These are phyloP conservation scores for Haemoproteus tartakovskyi DNA, from an alignment of 169 alveolate genomes.

Conservation along the genomic window DNA sequence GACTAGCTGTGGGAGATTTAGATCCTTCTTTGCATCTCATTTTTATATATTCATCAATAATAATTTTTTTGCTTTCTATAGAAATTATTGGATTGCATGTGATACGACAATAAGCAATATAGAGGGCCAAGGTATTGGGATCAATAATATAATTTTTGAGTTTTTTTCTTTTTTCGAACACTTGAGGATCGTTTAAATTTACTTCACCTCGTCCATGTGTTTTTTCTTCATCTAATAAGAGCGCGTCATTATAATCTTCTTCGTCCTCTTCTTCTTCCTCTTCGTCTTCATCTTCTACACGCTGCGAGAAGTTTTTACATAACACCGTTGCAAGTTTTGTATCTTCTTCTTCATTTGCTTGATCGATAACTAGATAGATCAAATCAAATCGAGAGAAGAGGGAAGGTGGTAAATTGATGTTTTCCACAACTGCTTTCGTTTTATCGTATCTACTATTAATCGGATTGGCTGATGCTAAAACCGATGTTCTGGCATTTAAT, in stretches of 20 bases:
- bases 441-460: constrained; percentile 94
- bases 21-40: constrained; percentile 87
- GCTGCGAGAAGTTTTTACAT: constrained; percentile 69
- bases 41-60: constrained; percentile 86
- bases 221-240: constrained; percentile 13
- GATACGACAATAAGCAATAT: constrained; percentile 90
- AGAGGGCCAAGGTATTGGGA: constrained; percentile 77
- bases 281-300: constrained; percentile 68
- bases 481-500: constrained; percentile 95
- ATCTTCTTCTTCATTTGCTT: constrained; percentile 84
- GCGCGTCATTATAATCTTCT: constrained; percentile 39
- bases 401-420: constrained; percentile 97
- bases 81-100: constrained; percentile 89
- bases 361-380: constrained; percentile 89
- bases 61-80: constrained; percentile 83
- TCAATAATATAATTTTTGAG: constrained; percentile 63
- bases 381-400: constrained; percentile 94
- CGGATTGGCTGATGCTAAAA: constrained; percentile 98
- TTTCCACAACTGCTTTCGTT: constrained; percentile 95
- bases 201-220: constrained; percentile 17
- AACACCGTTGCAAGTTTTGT: constrained; percentile 76
- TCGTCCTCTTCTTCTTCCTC: constrained; percentile 21
- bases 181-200: no score
- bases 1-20: constrained; percentile 92
- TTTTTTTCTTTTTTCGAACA: constrained; percentile 1